Conservation (phyloP, 495 filamentous ascomycete species). For the Xylaria sp. region DNA sequence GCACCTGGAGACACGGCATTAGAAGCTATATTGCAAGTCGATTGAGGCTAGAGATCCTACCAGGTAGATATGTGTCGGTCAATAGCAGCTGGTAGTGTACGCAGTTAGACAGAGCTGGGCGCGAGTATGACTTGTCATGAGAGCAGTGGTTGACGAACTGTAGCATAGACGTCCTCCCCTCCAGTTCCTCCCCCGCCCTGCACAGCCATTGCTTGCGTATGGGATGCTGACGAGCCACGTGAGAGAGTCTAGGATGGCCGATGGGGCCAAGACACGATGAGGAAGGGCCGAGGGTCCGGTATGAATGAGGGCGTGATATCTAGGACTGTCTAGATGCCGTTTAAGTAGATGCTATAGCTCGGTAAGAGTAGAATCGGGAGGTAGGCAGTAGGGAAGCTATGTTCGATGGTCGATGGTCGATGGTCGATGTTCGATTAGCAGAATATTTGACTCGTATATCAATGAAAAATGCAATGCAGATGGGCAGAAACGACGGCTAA, state of each 20-base stretch:
- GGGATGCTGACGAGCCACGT: slow-evolving; percentile 28
- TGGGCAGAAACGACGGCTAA: neutral
- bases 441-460: neutral
- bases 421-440: neutral
- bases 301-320: neutral
- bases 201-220: slow-evolving; percentile 46
- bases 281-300: neutral
- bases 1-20: slow-evolving; percentile 65
- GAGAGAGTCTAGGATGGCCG: neutral
- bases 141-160: slow-evolving; percentile 47
- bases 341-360: neutral
- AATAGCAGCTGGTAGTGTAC: slow-evolving; percentile 72
- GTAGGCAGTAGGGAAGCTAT: too few species aligned
- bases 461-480: neutral
- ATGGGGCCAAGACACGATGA: neutral
- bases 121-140: slow-evolving; percentile 8
- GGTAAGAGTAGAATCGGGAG: neutral
- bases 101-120: slow-evolving; percentile 37
- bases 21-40: slow-evolving; percentile 34
- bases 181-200: slow-evolving; percentile 29
- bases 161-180: slow-evolving; percentile 63
- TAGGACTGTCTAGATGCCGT: neutral
- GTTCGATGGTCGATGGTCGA: too few species aligned
- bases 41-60: slow-evolving; percentile 54
- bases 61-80: slow-evolving; percentile 90